Conservation (phyloP, 2,329 filamentous ascomycete species). For the Ophiostoma fasciatum region DNA sequence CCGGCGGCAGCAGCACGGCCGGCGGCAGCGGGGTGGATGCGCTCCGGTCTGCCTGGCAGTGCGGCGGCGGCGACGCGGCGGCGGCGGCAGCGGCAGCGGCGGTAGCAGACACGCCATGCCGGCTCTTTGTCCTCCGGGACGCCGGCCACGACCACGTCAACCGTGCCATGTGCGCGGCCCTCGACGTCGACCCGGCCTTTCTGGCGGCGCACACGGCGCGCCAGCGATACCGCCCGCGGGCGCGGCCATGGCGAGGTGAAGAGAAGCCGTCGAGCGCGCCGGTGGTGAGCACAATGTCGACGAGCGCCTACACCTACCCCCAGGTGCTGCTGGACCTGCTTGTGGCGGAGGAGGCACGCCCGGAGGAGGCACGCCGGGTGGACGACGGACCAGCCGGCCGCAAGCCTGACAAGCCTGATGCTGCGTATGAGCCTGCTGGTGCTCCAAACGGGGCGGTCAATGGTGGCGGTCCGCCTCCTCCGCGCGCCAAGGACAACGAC, state of each 20-base stretch:
- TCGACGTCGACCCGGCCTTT: slow-evolving; percentile 18
- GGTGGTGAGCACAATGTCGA: no score
- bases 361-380: no score
- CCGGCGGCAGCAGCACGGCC: no score
- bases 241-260: slow-evolving; percentile 6
- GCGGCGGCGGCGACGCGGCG: no score
- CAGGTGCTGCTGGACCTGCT: slow-evolving; percentile 1
- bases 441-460: no score
- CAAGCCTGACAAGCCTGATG: no score
- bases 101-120: background rate
- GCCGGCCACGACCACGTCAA: slow-evolving; percentile 12
- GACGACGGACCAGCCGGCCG: no score
- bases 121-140: slow-evolving; percentile 16
- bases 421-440: background rate
- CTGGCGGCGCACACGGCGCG: slow-evolving; percentile 18
- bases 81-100: no score
- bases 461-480: no score
- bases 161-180: slow-evolving; percentile 3
- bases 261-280: no score
- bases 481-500: background rate
- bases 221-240: slow-evolving; percentile 14
- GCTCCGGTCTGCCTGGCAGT: no score
- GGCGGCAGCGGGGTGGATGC: no score
- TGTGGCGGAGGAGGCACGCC: background rate
- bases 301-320: slow-evolving; percentile 3